Conservation (phyloP, 179 eudicot genomes). For the Spergularia azorica region DNA sequence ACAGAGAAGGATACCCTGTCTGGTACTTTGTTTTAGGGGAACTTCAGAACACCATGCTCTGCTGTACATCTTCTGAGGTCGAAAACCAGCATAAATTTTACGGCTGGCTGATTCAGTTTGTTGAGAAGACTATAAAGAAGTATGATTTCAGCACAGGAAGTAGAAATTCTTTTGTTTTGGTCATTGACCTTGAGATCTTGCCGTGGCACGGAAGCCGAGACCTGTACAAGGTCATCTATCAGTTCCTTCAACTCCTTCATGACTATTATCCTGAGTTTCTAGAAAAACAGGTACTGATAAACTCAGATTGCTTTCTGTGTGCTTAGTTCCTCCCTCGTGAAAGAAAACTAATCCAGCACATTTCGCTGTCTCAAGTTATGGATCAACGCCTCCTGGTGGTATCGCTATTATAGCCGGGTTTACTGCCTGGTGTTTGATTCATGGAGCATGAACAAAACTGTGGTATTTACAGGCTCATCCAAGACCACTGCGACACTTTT, state of each 20-base stretch:
- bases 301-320: neutral
- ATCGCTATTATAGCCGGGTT: slow-evolving; percentile 35
- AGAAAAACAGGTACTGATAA: slow-evolving; percentile 50
- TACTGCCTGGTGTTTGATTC: slow-evolving; percentile 32
- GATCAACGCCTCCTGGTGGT: slow-evolving; percentile 69
- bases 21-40: slow-evolving; percentile 62
- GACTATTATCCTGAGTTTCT: slow-evolving; percentile 61
- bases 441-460: slow-evolving; percentile 37
- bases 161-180: slow-evolving; percentile 40
- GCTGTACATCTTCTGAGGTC: slow-evolving; percentile 39
- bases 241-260: slow-evolving; percentile 43
- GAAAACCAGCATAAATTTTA: slow-evolving; percentile 46
- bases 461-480: slow-evolving; percentile 47
- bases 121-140: slow-evolving; percentile 56
- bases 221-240: slow-evolving; percentile 35
- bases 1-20: slow-evolving; percentile 54
- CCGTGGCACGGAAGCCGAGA: slow-evolving; percentile 45
- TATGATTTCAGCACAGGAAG: slow-evolving; percentile 45
- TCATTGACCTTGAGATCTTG: slow-evolving; percentile 51
- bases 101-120: slow-evolving; percentile 52
- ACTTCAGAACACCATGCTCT: slow-evolving; percentile 43
- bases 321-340: neutral
- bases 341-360: neutral
- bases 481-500: slow-evolving; percentile 59
- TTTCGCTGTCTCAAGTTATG: slow-evolving; percentile 38